Conservation (phyloP, 805 yeast genomes). For the Hanseniaspora meyeri region DNA sequence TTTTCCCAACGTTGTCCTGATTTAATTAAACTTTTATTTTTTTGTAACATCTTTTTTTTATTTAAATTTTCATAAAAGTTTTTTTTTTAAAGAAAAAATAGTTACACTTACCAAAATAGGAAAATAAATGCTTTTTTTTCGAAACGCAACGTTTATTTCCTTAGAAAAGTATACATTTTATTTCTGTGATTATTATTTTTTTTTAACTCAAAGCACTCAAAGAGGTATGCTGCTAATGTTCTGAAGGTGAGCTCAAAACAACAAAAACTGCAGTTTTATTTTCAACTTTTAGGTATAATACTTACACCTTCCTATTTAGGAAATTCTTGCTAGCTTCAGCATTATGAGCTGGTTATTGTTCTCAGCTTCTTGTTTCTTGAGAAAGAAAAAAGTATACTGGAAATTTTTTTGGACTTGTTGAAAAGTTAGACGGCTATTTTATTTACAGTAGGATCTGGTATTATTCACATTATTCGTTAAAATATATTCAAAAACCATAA, state of each 20-base stretch:
- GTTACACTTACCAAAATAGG: neutral
- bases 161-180: neutral
- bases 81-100: no score
- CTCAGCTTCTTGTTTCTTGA: neutral
- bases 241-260: no score
- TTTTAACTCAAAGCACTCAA: no score
- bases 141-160: no score
- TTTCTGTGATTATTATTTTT: no score
- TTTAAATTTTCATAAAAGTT: no score
- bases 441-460: neutral
- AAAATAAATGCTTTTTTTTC: neutral
- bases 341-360: no score
- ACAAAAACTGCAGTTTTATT: no score
- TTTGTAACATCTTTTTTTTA: neutral
- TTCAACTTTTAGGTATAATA: no score
- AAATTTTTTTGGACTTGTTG: neutral
- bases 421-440: neutral
- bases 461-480: neutral
- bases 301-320: neutral
- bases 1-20: conserved; percentile 1
- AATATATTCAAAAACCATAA: neutral
- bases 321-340: neutral
- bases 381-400: neutral
- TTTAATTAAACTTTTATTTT: neutral
- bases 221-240: no score